A percentile compares a stretch with the other conserved stretches of the same genome.
Evolutionary conservation across 495 filamentous ascomycete genomes (phyloP).

Genomic region (Xanthoparmelia taractica): DNA sequence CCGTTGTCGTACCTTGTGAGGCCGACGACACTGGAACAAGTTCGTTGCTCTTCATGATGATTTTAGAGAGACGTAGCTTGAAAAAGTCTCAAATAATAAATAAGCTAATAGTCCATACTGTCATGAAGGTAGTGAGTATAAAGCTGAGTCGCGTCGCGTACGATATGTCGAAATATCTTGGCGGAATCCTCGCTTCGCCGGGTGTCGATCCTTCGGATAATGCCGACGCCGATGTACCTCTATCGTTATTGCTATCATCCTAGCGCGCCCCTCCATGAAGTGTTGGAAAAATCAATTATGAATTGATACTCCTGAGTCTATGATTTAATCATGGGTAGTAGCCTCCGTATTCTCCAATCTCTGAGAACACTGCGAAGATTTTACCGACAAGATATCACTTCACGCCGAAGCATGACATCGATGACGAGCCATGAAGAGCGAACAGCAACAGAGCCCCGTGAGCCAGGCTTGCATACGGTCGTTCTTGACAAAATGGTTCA

Average conservation of each 20-base stretch:
- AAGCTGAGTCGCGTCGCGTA: conserved; percentile 16
- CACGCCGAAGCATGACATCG: conserved; percentile 3
- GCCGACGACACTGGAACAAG: conserved; percentile 5
- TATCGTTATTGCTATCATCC: conserved; percentile 1
- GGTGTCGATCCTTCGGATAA: conserved; percentile 8
- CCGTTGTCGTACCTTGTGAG: conserved; percentile 6
- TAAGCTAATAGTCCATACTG: background rate
- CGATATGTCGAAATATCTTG: background rate
- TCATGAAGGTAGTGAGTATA: background rate
- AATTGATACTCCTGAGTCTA: too few relatives aligned
- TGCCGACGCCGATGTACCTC: too few relatives aligned
- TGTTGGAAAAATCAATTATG: too few relatives aligned
- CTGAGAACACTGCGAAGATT: background rate
- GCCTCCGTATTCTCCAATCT: background rate
- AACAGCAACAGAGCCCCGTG: conserved; percentile 64
- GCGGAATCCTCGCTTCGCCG: conserved; percentile 11
- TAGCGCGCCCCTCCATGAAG: too few relatives aligned
- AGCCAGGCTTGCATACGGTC: conserved; percentile 46
- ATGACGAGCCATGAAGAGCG: conserved; percentile 47
- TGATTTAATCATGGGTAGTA: background rate
- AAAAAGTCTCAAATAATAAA: background rate
- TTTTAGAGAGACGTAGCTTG: background rate
- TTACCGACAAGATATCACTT: background rate
- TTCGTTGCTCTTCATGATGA: conserved; percentile 9
- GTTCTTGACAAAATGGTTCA: conserved; percentile 41